These are phyloP conservation scores for Plectosphaerella plurivora DNA, from an alignment of 2,329 filamentous ascomycete species.

Conservation along the genomic window DNA sequence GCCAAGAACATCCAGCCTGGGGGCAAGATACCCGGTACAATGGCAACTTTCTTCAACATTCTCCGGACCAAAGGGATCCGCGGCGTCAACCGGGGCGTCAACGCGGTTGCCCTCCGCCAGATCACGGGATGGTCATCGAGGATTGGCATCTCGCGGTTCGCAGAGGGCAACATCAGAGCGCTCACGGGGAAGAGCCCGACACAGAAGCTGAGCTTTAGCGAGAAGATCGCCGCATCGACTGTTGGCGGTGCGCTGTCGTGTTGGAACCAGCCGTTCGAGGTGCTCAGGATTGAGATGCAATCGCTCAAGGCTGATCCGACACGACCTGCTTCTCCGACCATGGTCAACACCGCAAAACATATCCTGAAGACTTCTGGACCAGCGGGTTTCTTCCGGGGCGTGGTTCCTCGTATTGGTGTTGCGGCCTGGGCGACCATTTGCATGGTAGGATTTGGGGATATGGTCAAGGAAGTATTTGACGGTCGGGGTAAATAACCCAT, in stretches of 20 bases:
- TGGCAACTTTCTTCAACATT: conserved; percentile 10
- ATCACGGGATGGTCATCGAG: conserved; percentile 12
- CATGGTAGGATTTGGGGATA: conserved; percentile 5
- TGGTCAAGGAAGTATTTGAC: neutral
- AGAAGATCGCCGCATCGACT: conserved; percentile 8
- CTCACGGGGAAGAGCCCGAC: neutral
- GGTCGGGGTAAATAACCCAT: too few species aligned
- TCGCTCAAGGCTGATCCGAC: conserved; percentile 3
- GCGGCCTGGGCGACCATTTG: conserved; percentile 7
- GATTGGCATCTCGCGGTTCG: conserved; percentile 11
- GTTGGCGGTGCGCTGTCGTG: conserved; percentile 9
- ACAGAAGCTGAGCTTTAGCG: conserved; percentile 1
- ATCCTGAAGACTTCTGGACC: conserved; percentile 4
- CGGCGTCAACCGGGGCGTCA: conserved; percentile 10
- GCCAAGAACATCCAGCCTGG: neutral
- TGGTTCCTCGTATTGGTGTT: conserved; percentile 2
- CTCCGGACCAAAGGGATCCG: conserved; percentile 9
- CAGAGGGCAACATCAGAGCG: conserved; percentile 6
- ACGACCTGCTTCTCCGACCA: conserved; percentile 1
- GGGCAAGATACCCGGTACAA: conserved; percentile 3
- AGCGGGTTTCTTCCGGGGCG: conserved; percentile 4
- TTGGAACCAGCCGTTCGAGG: conserved; percentile 13
- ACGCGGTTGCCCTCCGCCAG: conserved; percentile 10
- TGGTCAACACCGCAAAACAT: conserved; percentile 4
- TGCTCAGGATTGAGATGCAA: conserved; percentile 5